These are phyloP conservation scores for Myxozyma sirexii DNA, from an alignment of 805 yeast genomes.

Conservation along the genomic window DNA sequence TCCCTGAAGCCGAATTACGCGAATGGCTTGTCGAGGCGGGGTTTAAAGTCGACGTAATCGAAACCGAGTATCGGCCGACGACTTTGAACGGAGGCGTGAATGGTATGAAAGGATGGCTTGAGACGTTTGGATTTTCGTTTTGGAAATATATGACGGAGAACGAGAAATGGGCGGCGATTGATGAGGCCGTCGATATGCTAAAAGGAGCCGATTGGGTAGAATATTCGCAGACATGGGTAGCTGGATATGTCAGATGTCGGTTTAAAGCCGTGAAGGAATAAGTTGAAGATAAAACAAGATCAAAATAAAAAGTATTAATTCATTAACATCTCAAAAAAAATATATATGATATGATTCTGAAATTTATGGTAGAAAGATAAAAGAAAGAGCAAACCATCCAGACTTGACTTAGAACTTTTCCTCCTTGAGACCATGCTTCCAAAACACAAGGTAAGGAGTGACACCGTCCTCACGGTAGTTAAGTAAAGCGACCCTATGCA, in stretches of 20 bases:
- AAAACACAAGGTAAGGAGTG: slow-evolving; percentile 95
- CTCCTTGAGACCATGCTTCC: slow-evolving; percentile 97
- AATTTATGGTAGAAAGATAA: background rate
- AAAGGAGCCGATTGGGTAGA: slow-evolving; percentile 22
- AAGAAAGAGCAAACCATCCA: background rate
- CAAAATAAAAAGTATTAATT: background rate
- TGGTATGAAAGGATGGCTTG: slow-evolving; percentile 36
- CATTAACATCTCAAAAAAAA: background rate
- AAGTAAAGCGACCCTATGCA: slow-evolving; percentile 69
- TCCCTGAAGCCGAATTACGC: slow-evolving; percentile 19
- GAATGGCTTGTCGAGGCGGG: slow-evolving; percentile 33
- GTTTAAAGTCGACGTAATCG: slow-evolving; percentile 33
- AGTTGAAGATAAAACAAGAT: background rate
- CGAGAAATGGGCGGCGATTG: slow-evolving; percentile 22
- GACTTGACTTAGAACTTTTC: slow-evolving; percentile 71
- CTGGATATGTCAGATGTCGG: slow-evolving; percentile 34
- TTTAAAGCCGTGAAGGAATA: slow-evolving; percentile 31
- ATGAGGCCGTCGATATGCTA: slow-evolving; percentile 29
- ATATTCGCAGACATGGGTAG: slow-evolving; percentile 29
- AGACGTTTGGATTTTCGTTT: slow-evolving; percentile 37
- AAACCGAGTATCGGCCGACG: slow-evolving; percentile 35
- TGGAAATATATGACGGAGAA: slow-evolving; percentile 26
- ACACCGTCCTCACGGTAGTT: slow-evolving; percentile 99
- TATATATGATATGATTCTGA: background rate
- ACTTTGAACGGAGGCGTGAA: slow-evolving; percentile 25